Percentiles rank a stretch among this genome's conserved stretches.
Evolutionary conservation across 2,329 filamentous ascomycete species (phyloP).

Genomic region (Botryotinia narcissicola): DNA sequence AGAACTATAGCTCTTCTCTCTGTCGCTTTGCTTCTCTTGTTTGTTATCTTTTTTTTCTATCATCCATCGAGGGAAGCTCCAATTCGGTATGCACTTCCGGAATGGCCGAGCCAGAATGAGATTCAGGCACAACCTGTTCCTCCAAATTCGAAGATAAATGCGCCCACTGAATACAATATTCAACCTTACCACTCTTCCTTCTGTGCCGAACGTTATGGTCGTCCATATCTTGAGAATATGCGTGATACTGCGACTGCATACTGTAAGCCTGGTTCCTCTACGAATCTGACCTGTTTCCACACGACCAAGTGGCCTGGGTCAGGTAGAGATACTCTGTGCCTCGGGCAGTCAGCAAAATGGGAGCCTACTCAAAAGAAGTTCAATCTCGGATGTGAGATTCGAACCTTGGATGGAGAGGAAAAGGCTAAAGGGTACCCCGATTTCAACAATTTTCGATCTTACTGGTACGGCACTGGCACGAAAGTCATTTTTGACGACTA

Average conservation of each 20-base stretch:
- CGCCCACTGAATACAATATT: not conserved
- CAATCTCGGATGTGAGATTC: not conserved
- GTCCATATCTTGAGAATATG: not conserved
- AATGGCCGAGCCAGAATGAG: not conserved
- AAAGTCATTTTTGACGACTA: not conserved
- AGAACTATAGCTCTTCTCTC: not conserved
- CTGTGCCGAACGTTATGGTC: conserved; percentile 4
- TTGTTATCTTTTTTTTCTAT: not conserved
- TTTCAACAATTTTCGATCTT: not conserved
- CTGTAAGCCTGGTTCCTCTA: not conserved
- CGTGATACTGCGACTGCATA: not conserved
- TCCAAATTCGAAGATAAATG: not conserved
- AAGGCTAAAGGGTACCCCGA: not conserved
- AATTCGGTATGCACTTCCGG: not conserved
- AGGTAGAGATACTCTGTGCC: not conserved
- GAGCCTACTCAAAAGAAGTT: not conserved
- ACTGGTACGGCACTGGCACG: not conserved
- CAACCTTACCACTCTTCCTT: not conserved
- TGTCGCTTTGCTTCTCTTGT: not conserved
- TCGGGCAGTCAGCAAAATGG: not conserved
- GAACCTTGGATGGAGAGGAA: not conserved
- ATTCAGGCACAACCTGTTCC: not conserved
- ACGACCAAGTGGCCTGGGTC: not conserved
- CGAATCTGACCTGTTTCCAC: not conserved
- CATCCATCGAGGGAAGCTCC: not conserved